Evolutionary conservation across 176 grass and related monocot genomes (phyloP).

Genomic region (Eleusine indica): DNA sequence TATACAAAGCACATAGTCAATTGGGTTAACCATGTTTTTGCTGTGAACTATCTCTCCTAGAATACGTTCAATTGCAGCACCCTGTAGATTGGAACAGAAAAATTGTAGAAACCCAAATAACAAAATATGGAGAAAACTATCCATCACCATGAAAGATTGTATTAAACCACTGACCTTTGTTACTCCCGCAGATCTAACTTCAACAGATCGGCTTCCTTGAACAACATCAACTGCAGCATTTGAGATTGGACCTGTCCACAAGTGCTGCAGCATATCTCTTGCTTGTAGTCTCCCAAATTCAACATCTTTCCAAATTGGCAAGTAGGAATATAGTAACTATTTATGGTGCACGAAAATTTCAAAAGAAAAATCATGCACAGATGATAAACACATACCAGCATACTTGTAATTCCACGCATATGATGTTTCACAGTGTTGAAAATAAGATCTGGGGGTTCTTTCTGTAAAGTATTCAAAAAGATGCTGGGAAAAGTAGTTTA

Average conservation of each 20-base stretch:
- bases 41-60: slow-evolving; percentile 97
- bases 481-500: slow-evolving; percentile 57
- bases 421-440: slow-evolving; percentile 95
- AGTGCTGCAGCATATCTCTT: slow-evolving; percentile 97
- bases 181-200: slow-evolving; percentile 96
- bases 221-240: slow-evolving; percentile 99
- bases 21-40: slow-evolving; percentile 92
- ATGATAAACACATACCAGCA: slow-evolving; percentile 57
- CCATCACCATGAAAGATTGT: slow-evolving; percentile 18
- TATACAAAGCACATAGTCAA: slow-evolving; percentile 94
- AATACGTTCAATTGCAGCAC: slow-evolving; percentile 94
- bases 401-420: slow-evolving; percentile 99
- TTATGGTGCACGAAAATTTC: not conserved
- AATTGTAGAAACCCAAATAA: slow-evolving; percentile 25
- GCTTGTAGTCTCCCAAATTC: slow-evolving; percentile 98
- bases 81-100: slow-evolving; percentile 51
- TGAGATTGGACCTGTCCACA: slow-evolving; percentile 96
- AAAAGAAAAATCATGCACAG: not conserved
- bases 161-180: slow-evolving; percentile 71
- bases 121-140: slow-evolving; percentile 26
- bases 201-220: slow-evolving; percentile 95
- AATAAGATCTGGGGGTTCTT: slow-evolving; percentile 97
- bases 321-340: slow-evolving; percentile 9
- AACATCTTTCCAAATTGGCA: slow-evolving; percentile 61
- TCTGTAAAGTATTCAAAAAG: slow-evolving; percentile 99